Percentiles rank a stretch among this genome's conserved stretches.
Conservation (phyloP, 768 basidiomycete genomes). For the Leccinum truebloodii region DNA sequence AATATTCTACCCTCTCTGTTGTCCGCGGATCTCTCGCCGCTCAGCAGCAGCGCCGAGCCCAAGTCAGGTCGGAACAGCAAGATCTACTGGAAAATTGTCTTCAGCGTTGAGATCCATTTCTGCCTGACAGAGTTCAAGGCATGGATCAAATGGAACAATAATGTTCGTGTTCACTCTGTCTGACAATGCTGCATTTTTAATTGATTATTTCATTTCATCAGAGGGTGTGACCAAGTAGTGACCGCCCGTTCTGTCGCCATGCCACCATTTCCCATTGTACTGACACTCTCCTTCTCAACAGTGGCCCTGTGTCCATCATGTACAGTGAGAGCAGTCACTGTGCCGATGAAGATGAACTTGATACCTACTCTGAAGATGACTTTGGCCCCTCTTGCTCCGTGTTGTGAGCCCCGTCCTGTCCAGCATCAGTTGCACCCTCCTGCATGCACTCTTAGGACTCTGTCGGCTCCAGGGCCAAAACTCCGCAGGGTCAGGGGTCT, state of each 20-base stretch:
- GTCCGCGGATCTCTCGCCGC: slow-evolving; percentile 76
- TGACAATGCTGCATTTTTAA: neutral
- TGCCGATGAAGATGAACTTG: slow-evolving; percentile 71
- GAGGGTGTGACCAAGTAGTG: slow-evolving; percentile 76
- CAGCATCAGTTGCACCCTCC: slow-evolving; percentile 51
- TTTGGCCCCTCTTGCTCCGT: slow-evolving; percentile 33
- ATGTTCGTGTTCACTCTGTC: slow-evolving; percentile 45
- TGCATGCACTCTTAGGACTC: slow-evolving; percentile 54
- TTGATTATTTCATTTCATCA: slow-evolving; percentile 6
- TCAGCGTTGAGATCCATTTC: slow-evolving; percentile 82
- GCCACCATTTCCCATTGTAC: neutral
- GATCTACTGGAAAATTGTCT: slow-evolving; percentile 82
- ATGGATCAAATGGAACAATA: slow-evolving; percentile 80
- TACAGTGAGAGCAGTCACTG: slow-evolving; percentile 80
- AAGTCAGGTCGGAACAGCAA: slow-evolving; percentile 65
- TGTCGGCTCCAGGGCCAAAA: slow-evolving; percentile 31
- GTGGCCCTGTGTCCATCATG: slow-evolving; percentile 78
- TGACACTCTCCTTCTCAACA: slow-evolving; percentile 27
- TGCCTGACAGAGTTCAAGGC: slow-evolving; percentile 82
- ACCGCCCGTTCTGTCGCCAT: slow-evolving; percentile 24
- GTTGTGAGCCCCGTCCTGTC: slow-evolving; percentile 37
- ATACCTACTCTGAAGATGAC: slow-evolving; percentile 68
- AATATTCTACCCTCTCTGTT: slow-evolving; percentile 75
- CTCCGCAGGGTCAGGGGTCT: slow-evolving; percentile 34
- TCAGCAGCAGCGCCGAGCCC: slow-evolving; percentile 69